Percentiles rank a stretch among this genome's conserved stretches.
These are phyloP conservation scores for Puccinia triticina DNA, from an alignment of 1,284 basidiomycete species.

Conservation along the genomic window DNA sequence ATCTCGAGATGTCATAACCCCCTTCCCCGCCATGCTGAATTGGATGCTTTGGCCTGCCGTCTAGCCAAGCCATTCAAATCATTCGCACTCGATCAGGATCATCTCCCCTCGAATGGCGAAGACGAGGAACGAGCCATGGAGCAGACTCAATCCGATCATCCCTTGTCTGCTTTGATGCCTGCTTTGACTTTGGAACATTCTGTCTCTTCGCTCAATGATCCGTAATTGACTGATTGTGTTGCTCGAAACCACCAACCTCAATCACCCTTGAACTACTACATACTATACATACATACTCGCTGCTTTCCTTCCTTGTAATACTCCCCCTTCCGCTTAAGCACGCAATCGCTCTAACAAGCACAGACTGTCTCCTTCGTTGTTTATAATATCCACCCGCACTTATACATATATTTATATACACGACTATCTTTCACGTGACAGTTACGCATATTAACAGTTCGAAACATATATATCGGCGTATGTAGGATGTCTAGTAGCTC, in stretches of 20 bases:
- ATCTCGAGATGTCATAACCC: constrained; percentile 44
- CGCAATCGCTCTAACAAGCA: neutral
- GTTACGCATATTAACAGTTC: neutral
- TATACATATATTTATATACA: neutral
- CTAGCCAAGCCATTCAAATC: constrained; percentile 14
- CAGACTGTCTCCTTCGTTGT: neutral
- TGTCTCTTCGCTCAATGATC: neutral
- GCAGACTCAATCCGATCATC: neutral
- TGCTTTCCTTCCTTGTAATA: neutral
- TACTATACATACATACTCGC: no score
- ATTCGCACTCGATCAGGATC: neutral
- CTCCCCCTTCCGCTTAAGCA: neutral
- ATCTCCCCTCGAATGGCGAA: neutral
- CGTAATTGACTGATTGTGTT: neutral
- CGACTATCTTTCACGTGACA: neutral
- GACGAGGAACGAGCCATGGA: neutral
- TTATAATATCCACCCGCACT: no score
- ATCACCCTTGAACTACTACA: neutral
- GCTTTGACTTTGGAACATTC: neutral
- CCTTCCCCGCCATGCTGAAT: constrained; percentile 22
- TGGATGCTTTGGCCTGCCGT: constrained; percentile 24
- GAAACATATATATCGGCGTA: neutral
- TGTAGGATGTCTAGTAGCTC: neutral
- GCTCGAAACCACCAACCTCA: no score
- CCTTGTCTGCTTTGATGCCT: neutral